Evolutionary conservation across 2,329 filamentous ascomycete genomes (phyloP), one percentile per base, ranked within the genome.

Genomic region (Exophiala sp.): DNA sequence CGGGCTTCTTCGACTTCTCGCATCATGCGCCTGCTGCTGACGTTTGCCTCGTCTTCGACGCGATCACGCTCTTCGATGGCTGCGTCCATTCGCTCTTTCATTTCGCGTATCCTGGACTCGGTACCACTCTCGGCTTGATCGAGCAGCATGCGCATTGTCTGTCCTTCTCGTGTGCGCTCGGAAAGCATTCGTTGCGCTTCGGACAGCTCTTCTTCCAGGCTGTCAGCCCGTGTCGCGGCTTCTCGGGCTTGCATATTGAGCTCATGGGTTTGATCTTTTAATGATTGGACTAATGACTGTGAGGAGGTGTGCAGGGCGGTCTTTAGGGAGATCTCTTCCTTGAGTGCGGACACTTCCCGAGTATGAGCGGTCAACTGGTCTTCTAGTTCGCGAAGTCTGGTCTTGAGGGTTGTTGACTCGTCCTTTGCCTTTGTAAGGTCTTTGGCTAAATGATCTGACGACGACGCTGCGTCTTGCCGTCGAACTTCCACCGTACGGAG

Each of bases 61-160:
- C 90, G 84, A 68, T 99, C 94, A 14, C 94, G 84, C 70, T 99
- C 94, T 68, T 96, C 91, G n/a, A 95, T 81, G 0, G 91, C 91
- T 1, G 88, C 79, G 65, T 97, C 92, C 79, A 97, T 86, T 2
- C 87, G 84, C 54, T 89, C 85, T 50, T 89, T 87, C 85, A 96
- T 94, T 61, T 97, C 92, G 24, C 89, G 85, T 14, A 95, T 82
- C 65, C 90, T 88, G 56, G 78, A 77, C 61, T 97, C 91, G 1
- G 91, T 85, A 8, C 89, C 81, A 55, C 87, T 83, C 68, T 97
- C 90, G 7, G 91, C 89, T 61, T 97, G 92, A 12, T 86, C 86
- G 10, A 99, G 76, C 55, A 97, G 79, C 45, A 91, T 80, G 33
- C 94, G 84, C 91, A 99, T 97, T 1, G 90, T 96, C 74, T 97